A percentile compares a stretch with the other conserved stretches of the same genome.
Evolutionary conservation across 83 land plant species (phyloP).

Genomic region (Diphasiastrum complanatum): DNA sequence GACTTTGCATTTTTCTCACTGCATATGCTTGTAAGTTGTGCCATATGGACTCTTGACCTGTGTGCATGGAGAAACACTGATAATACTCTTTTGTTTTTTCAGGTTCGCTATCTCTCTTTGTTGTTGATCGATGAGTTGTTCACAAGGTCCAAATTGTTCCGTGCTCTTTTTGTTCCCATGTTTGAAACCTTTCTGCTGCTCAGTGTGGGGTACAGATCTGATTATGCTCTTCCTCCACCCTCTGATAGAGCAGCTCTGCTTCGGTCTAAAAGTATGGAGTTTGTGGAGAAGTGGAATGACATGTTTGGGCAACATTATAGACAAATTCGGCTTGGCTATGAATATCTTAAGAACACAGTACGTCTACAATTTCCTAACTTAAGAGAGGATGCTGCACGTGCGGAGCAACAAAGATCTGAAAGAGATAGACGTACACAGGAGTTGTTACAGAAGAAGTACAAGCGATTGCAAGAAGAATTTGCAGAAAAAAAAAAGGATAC

Average conservation of each 20-base stretch:
- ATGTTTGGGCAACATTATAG: constrained; percentile 73
- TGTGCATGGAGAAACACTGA: too few species aligned
- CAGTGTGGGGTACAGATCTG: constrained; percentile 65
- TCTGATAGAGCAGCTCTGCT: constrained; percentile 59
- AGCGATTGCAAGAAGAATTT: constrained; percentile 41
- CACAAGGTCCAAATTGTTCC: constrained; percentile 87
- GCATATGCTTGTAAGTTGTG: too few species aligned
- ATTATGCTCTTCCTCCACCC: constrained; percentile 71
- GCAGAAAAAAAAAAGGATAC: constrained; percentile 44
- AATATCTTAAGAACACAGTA: constrained; percentile 71
- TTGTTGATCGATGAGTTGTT: constrained; percentile 75
- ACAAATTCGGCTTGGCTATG: constrained; percentile 71
- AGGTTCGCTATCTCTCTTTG: constrained; percentile 78
- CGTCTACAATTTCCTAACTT: constrained; percentile 64
- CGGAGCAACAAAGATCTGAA: constrained; percentile 55
- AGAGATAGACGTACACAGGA: constrained; percentile 56
- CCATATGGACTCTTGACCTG: too few species aligned
- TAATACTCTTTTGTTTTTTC: constrained; percentile 20
- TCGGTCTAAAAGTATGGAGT: constrained; percentile 62
- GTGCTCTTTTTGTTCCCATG: constrained; percentile 45
- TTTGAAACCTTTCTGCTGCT: constrained; percentile 65
- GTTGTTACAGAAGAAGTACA: constrained; percentile 52
- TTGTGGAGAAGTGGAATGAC: constrained; percentile 75
- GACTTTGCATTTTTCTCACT: too few species aligned
- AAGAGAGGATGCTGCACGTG: constrained; percentile 42